These are phyloP conservation scores for Rhodomyrtus tomentosa DNA, from an alignment of 345 rosid genomes.

Conservation along the genomic window DNA sequence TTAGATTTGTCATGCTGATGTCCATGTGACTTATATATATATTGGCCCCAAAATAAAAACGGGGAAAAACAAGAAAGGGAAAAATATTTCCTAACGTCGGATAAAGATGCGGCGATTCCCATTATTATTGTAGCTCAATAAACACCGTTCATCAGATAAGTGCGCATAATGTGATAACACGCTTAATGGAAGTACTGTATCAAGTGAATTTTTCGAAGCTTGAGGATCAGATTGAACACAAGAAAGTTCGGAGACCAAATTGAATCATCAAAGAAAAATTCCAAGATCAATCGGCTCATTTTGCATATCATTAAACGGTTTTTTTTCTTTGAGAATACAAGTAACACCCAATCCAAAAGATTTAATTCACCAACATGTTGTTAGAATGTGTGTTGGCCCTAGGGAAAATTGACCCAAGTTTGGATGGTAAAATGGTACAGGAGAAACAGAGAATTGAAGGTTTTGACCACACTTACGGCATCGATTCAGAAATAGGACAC, in stretches of 20 bases:
- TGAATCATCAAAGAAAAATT: neutral
- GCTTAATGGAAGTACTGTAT: neutral
- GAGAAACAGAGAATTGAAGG: neutral
- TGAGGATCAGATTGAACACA: neutral
- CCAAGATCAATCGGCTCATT: neutral
- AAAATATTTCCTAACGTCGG: neutral
- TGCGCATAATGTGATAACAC: neutral
- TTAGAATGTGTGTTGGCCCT: neutral
- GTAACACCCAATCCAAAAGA: neutral
- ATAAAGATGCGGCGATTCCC: neutral
- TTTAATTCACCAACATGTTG: neutral
- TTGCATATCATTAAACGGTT: rapidly evolving
- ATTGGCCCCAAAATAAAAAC: neutral
- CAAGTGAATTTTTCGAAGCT: neutral
- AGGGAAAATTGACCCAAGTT: neutral
- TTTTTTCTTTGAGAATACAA: neutral
- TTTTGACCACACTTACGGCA: neutral
- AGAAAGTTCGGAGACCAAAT: neutral
- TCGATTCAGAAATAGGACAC: neutral
- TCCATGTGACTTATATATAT: neutral
- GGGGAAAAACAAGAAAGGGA: neutral
- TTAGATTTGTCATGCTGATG: too few species aligned
- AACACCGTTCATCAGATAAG: neutral
- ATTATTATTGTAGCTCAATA: too few species aligned
- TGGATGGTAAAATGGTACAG: neutral